These are phyloP conservation scores for Starmerella apicola DNA, from an alignment of 805 yeast genomes.

Conservation along the genomic window DNA sequence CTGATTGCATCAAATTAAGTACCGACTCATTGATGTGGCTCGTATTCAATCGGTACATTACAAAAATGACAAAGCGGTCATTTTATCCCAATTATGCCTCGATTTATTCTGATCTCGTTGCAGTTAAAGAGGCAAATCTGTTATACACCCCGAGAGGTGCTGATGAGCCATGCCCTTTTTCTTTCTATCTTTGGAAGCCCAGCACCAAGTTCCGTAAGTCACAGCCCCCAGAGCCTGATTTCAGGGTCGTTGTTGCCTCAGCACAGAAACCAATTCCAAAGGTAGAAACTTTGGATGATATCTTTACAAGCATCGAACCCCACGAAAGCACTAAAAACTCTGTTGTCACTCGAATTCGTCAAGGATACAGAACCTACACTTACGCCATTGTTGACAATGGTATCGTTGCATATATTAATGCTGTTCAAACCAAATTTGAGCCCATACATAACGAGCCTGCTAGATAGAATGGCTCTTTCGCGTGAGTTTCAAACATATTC, in stretches of 20 bases:
- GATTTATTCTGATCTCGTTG: slow-evolving; percentile 15
- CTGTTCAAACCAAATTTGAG: slow-evolving; percentile 22
- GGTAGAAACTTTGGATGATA: slow-evolving; percentile 25
- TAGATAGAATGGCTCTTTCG: too few relatives aligned
- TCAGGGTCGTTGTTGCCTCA: slow-evolving; percentile 50
- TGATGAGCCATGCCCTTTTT: slow-evolving; percentile 25
- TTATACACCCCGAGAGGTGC: slow-evolving; percentile 1
- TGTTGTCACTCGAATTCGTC: slow-evolving; percentile 34
- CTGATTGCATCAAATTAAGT: too few relatives aligned
- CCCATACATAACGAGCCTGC: background rate
- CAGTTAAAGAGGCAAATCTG: slow-evolving; percentile 3
- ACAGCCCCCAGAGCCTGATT: slow-evolving; percentile 58
- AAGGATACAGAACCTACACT: slow-evolving; percentile 43
- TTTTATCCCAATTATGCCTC: slow-evolving; percentile 13
- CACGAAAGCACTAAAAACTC: slow-evolving; percentile 21
- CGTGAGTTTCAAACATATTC: too few relatives aligned
- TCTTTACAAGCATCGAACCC: slow-evolving; percentile 24
- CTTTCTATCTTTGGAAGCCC: slow-evolving; percentile 79
- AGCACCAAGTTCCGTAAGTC: slow-evolving; percentile 51
- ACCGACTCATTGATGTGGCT: slow-evolving; percentile 3
- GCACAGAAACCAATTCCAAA: slow-evolving; percentile 29
- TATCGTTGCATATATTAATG: slow-evolving; percentile 47
- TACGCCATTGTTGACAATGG: slow-evolving; percentile 71
- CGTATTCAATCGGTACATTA: slow-evolving; percentile 3
- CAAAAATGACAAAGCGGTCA: slow-evolving; percentile 18